phyloP scores from a whole-genome alignment of 2,329 filamentous ascomycete genomes.

The Tolypocladium sp. region DNA sequence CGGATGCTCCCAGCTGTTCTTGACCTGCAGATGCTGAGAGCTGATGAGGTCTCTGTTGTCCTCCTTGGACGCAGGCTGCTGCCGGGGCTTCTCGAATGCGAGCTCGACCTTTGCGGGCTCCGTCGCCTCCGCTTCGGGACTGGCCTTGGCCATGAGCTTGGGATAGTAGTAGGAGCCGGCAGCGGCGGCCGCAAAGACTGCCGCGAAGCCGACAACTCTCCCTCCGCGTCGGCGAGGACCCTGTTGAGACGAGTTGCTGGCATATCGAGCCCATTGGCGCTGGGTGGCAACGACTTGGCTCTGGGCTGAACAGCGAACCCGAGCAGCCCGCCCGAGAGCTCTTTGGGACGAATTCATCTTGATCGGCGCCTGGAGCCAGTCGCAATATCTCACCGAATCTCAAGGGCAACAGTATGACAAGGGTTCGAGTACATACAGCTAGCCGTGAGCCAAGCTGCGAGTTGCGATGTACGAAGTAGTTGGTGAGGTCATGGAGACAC shows the following conservation, averaged over 20 bases:
- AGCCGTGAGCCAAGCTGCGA: neutral
- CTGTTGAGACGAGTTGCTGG: slow-evolving; percentile 12
- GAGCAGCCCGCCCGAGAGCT: slow-evolving; percentile 17
- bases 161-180: slow-evolving; percentile 30
- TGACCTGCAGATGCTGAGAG: slow-evolving; percentile 81
- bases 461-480: neutral
- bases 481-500: neutral
- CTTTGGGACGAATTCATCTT: slow-evolving; percentile 22
- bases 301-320: slow-evolving; percentile 12
- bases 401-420: neutral
- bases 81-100: slow-evolving; percentile 58
- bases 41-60: slow-evolving; percentile 69
- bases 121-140: slow-evolving; percentile 7
- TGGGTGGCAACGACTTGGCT: slow-evolving; percentile 10
- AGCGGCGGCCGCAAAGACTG: slow-evolving; percentile 28
- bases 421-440: neutral
- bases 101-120: slow-evolving; percentile 38
- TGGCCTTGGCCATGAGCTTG: slow-evolving; percentile 15
- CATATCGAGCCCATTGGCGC: slow-evolving; percentile 20
- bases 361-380: neutral
- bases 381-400: neutral
- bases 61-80: slow-evolving; percentile 51
- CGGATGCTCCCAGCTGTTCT: slow-evolving; percentile 70
- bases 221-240: slow-evolving; percentile 13
- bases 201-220: slow-evolving; percentile 18